Evolutionary conservation across 306 rosid species (phyloP), one percentile per base, ranked within the genome.

Genomic region (Begonia loranthoides): DNA sequence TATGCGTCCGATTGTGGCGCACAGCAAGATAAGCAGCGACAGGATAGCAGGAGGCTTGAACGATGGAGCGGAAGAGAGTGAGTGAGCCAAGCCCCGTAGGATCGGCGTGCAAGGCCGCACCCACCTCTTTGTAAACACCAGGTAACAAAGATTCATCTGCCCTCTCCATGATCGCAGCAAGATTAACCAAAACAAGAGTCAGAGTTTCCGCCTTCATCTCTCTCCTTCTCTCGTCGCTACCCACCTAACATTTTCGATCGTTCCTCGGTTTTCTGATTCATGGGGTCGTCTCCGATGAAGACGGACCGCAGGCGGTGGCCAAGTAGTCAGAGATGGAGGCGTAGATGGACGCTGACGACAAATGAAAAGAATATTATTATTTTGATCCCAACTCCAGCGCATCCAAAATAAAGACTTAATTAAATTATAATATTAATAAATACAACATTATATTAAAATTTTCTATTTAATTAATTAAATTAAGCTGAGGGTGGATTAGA

Each of bases 151-250:
- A 80, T 61, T 90, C 97, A 34, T 90, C 95, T 0, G 97, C 95
- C 57, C 78, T 73, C 72, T 90, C 97, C 97, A 90, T 86, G 17
- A 90, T 81, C 9, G 84, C 92, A 0, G 95, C 95, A 15, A 90
- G 71, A 69, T 90, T 90, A 24, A 90, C 94, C 68, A 90, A 77
- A 12, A 90, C 54, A 51, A 90, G 66, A 6, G 99, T 80, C 59
- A 69, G 19, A 63, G 77, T 71, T 70, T 78, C 92, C 41, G 68
- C 59, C 74, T 77, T 80, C 94, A 90, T 79, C 52, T 47, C 38
- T 41, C 41, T 10, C 41, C 28, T 10, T 12, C 5, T 43, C 44
- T 28, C 47, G n/a, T 16, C 47, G 13, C 15, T 40, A 41, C 21
- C 45, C 15, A 2, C n/a, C 12, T 1, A 16, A 17, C 6, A 9